Base-by-base conservation (phyloP, 192 early-diverging fungal genomes). In the Spizellomyces sp. region DNA sequence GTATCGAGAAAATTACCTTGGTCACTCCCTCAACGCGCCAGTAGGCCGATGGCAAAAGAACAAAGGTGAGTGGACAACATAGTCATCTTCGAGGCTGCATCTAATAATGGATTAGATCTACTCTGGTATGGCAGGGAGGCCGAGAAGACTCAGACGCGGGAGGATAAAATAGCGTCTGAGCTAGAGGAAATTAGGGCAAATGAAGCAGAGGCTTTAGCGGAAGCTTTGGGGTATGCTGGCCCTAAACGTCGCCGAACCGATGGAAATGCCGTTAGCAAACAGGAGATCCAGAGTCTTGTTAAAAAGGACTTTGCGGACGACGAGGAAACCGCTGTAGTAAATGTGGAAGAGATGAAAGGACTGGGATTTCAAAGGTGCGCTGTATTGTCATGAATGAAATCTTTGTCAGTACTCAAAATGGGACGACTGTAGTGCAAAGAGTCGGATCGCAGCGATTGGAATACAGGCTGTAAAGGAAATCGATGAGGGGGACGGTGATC, bases 1-100 rank as follows among this genome's bases (percentile, higher is more conserved):
- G 67, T 77, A 91, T 67, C 80, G 93, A 43, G 93, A 94, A 81
- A 91, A 93, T 76, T 94, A 94, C 73, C 83, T 94, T 17, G 93
- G 93, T 7, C 90, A 94, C 79, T 92, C 91, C 5, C 50, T 94
- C 15, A 83, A 84, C 58, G 93, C 93, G 8, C 90, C 93, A 5
- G 89, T 92, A 0, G 93, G 93, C 4, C 82, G 91, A 15, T 94
- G 90, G 91, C 88, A 89, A 76, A 83, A 87, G 64, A 67, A 75
- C 48, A 75, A 68, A 61, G 83, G 84, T 77, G 80, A 70, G 60
- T 8, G 60, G 15, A n/a, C 10, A 15, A 41, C n/a, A 48, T 17
- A 36, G 27, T 36, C 17, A 54, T n/a, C 17, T 54, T 54, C 52
- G 52, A 19, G 52, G 52, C 17, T n/a, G 2, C 50, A 54, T 54